Evolutionary conservation across 148 eudicot species (phyloP), one percentile per base, ranked within the genome.

Genomic region (Chenopodium suecicum): DNA sequence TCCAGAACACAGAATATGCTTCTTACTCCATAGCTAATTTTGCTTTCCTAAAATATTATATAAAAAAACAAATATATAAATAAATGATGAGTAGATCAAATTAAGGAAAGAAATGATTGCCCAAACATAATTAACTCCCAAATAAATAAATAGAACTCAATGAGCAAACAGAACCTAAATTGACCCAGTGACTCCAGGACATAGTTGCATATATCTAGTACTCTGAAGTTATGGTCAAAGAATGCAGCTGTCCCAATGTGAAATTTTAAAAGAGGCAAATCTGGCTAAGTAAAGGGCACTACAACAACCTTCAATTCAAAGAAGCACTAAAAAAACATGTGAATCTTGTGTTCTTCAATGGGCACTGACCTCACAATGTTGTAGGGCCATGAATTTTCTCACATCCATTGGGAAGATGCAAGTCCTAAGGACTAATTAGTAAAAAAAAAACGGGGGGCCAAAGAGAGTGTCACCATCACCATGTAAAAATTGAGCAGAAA

Each of bases 1-100:
- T 91, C 93, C 87, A 96, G 48, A 75, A 94, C 84, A 83, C 95
- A 96, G 73, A 91, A 89, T 80, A 96, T 90, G 82, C 88, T 92
- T 82, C 99, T 86, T 48, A 85, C 83, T 2, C 97, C 95, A 32
- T 86, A 83, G 84, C 88, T 96, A 80, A 92, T 90, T 80, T 94
- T 94, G 90, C 95, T 90, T 82, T 96, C 98, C 99, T 94, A 83
- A 58, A 67, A 6, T 6, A 4, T 41, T 41, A 4, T 41, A 4
- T 4, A 4, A 41, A 41, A 41, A 41, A 6, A 37, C 44, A 37
- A 37, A 41, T 41, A 41, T 41, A 41, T 41, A 41, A 41, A 41
- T 41, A 73, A 16, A 25, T 1, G 66, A 19, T 44, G 16, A 37
- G 75, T 64, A 83, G 48, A 71, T 60, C 63, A 65, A 10, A 48